These are phyloP conservation scores for Mycosphaerella arachidis DNA, from an alignment of 2,329 filamentous ascomycete species.

Conservation along the genomic window DNA sequence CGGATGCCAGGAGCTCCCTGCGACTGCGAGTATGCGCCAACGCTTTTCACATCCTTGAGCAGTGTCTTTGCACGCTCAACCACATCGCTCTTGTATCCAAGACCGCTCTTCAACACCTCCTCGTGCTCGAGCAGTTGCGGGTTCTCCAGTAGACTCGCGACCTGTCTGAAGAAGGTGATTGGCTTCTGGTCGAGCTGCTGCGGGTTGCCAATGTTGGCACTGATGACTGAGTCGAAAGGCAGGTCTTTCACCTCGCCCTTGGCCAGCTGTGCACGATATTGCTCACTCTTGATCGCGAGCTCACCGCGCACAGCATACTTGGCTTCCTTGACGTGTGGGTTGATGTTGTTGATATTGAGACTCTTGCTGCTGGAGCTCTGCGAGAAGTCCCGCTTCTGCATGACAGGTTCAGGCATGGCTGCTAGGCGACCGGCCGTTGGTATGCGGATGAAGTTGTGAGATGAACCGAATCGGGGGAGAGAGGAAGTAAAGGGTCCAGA, in stretches of 20 bases:
- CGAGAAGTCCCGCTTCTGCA: constrained; percentile 22
- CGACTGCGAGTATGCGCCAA: constrained; percentile 94
- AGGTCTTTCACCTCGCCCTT: constrained; percentile 58
- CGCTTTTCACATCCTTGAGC: constrained; percentile 77
- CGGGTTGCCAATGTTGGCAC: constrained; percentile 97
- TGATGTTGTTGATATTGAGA: constrained; percentile 81
- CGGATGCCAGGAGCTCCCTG: constrained; percentile 82
- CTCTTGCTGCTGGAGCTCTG: constrained; percentile 14
- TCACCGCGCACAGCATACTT: constrained; percentile 97
- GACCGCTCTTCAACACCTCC: constrained; percentile 65
- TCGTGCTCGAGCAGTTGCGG: constrained; percentile 77
- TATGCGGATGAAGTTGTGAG: neutral
- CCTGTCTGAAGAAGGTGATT: constrained; percentile 98
- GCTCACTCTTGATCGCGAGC: constrained; percentile 86
- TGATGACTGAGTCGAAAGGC: constrained; percentile 87
- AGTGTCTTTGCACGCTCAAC: constrained; percentile 77
- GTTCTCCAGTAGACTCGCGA: constrained; percentile 88
- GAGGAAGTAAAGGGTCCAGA: neutral
- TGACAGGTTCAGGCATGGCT: constrained; percentile 11
- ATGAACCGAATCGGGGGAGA: neutral
- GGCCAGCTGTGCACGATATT: constrained; percentile 71
- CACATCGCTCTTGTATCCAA: constrained; percentile 89
- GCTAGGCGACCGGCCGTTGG: neutral
- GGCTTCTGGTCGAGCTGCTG: constrained; percentile 99
- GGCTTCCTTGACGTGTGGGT: constrained; percentile 77